Percentiles rank a stretch among this genome's conserved stretches.
These are phyloP conservation scores for Aristolochia fimbriata DNA, from an alignment of 164 flowering plant species.

Conservation along the genomic window DNA sequence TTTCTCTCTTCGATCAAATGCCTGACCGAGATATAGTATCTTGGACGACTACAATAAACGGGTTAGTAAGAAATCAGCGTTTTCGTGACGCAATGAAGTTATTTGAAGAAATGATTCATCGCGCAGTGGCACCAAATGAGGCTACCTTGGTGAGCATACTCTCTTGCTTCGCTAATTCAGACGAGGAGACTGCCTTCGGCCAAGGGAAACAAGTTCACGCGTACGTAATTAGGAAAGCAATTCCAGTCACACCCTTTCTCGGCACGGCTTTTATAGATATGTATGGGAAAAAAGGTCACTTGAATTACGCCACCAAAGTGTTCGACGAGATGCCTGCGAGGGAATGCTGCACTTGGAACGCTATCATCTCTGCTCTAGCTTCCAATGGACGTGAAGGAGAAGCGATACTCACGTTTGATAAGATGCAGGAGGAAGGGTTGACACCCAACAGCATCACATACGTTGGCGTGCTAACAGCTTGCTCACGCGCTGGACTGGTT, in stretches of 20 bases:
- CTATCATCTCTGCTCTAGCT: constrained; percentile 57
- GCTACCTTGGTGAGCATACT: constrained; percentile 69
- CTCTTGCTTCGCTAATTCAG: constrained; percentile 45
- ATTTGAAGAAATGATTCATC: constrained; percentile 43
- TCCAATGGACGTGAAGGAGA: constrained; percentile 43
- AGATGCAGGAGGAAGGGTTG: constrained; percentile 31
- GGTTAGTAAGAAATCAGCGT: constrained; percentile 35
- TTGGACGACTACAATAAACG: constrained; percentile 70
- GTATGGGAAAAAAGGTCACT: constrained; percentile 57
- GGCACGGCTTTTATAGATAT: constrained; percentile 58
- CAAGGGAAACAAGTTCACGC: constrained; percentile 66
- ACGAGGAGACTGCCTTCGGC: constrained; percentile 25
- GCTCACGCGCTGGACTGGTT: constrained; percentile 54
- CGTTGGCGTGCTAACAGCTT: constrained; percentile 56
- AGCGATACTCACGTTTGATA: constrained; percentile 46
- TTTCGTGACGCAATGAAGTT: constrained; percentile 35
- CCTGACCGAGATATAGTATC: constrained; percentile 49
- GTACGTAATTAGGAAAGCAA: constrained; percentile 33
- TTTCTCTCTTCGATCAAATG: constrained; percentile 42
- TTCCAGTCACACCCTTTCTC: constrained; percentile 25
- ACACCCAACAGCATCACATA: constrained; percentile 57
- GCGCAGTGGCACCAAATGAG: constrained; percentile 48
- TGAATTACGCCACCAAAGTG: constrained; percentile 25
- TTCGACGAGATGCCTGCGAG: constrained; percentile 31
- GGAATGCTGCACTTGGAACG: constrained; percentile 70